Evolutionary conservation across 495 filamentous ascomycete species (phyloP).

Genomic region (Penicillium fimorum): DNA sequence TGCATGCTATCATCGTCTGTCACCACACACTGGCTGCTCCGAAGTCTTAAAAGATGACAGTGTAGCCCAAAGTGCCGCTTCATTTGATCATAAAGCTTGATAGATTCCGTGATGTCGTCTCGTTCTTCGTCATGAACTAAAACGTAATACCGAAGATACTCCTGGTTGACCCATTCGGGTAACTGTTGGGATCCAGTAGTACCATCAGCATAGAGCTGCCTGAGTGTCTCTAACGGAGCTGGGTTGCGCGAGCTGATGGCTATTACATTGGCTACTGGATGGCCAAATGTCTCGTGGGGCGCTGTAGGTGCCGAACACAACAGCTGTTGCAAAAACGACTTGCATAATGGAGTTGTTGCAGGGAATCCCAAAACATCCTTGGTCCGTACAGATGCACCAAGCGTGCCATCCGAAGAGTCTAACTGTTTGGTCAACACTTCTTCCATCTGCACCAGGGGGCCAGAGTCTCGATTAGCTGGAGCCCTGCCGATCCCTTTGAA

Average conservation of each 20-base stretch:
- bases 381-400: slow-evolving; percentile 35
- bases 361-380: slow-evolving; percentile 35
- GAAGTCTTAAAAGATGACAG: slow-evolving; percentile 84
- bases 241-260: slow-evolving; percentile 86
- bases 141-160: slow-evolving; percentile 93
- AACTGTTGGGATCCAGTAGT: slow-evolving; percentile 62
- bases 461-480: slow-evolving; percentile 22
- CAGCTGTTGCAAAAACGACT: slow-evolving; percentile 76
- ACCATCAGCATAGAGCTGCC: slow-evolving; percentile 76
- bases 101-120: slow-evolving; percentile 87
- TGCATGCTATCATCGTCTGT: slow-evolving; percentile 90
- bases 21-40: slow-evolving; percentile 79
- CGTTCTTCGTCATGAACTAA: slow-evolving; percentile 95
- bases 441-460: slow-evolving; percentile 54
- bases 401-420: slow-evolving; percentile 31
- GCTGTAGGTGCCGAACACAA: slow-evolving; percentile 73
- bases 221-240: slow-evolving; percentile 76
- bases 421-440: slow-evolving; percentile 54
- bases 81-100: slow-evolving; percentile 92
- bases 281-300: slow-evolving; percentile 88
- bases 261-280: slow-evolving; percentile 94
- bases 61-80: slow-evolving; percentile 94
- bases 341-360: slow-evolving; percentile 64
- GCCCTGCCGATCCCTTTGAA: slow-evolving; percentile 32
- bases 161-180: slow-evolving; percentile 80